Evolutionary conservation across 1,139 yeast species (phyloP), one percentile per base, ranked within the genome.

Genomic region (Protomyces lactucae-debilis): DNA sequence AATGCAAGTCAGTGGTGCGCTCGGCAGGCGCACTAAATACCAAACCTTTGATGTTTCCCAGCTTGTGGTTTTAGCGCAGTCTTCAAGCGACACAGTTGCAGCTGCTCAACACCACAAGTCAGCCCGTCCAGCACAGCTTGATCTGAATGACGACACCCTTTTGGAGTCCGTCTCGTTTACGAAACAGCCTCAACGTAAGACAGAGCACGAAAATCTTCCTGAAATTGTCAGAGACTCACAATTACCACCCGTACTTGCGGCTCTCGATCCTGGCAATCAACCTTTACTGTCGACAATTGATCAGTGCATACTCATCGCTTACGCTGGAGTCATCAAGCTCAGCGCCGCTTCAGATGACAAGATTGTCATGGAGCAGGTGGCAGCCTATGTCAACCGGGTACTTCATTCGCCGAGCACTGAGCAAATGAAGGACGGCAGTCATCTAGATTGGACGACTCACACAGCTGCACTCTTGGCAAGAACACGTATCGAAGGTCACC

Each of bases 381-480:
- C 82, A 69, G 93, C 98, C 0, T 76, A 89, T 61, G 85, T 87
- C 0, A 82, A 84, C 60, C 81, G 99, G 71, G 81, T 93, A 14
- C 76, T 93, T 39, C 85, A 82, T 2, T 55, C 52, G 32, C 60
- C 66, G 16, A 48, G 36, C 6, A 8, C 6, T 2, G 16, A 16
- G 5, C 63, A 59, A 12, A 57, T 39, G 52, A 16, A 16, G 23
- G 35, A n/a, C n/a, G 56, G 28, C 12, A 32, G 51, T 4, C 45
- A 52, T 21, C 45, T 14, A 5, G 87, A 88, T 74, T 91, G 97
- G 95, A 77, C 88, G 0, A 75, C 93, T 3, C 90, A 86, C 72
- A 84, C 95, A 3, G 80, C 95, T 69, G 90, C 96, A 0, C 78
- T 95, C 64, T 92, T 98, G 97, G 89, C 87, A 71, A 82, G 99